Base-by-base conservation (phyloP, 495 filamentous ascomycete genomes). In the Penicillium canescens region DNA sequence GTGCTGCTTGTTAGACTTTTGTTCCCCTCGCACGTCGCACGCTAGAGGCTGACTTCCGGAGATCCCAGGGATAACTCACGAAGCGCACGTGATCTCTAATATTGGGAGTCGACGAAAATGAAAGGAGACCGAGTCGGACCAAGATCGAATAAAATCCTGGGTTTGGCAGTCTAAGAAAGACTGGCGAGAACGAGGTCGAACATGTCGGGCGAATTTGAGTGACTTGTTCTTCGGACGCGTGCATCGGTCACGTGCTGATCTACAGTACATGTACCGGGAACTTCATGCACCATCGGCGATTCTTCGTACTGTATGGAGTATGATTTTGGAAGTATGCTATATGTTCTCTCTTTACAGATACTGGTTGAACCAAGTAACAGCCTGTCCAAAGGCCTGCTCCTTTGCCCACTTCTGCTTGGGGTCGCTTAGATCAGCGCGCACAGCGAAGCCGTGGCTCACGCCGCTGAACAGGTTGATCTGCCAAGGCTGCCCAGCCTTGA, bases 371-470 rank as follows among this genome's bases (percentile, higher is more conserved):
- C 91, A 96, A 42, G 68, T 63, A 41, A 92, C 77, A 47, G 90
- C 90, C 76, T 95, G 90, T 49, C 78, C 63, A 65, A 94, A 94
- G 23, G 91, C 91, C 74, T 87, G 83, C 76, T 96, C 89, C 80
- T 92, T 92, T 43, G 89, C 87, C 55, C 78, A 94, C 77, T 85
- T 90, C 68, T 82, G 68, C 38, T 71, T 47, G 64, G 80, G 82
- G 49, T 86, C 78, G 57, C 55, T 80, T 37, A 82, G 55, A 60
- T 94, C 89, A 35, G 77, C 73, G 28, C 89, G 79, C 21, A 93
- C 85, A n/a, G 86, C 75, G 59, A 95, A 96, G 7, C 92, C 92
- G 67, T 96, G 92, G 20, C 61, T 60, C 42, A 94, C 88, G 43
- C 84, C 85, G 18, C 85, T 82, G 79, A 81, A 94, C 41, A 96